These are phyloP conservation scores for Phlyctochytrium bullatum DNA, from an alignment of 192 early-diverging fungal species.

Conservation along the genomic window DNA sequence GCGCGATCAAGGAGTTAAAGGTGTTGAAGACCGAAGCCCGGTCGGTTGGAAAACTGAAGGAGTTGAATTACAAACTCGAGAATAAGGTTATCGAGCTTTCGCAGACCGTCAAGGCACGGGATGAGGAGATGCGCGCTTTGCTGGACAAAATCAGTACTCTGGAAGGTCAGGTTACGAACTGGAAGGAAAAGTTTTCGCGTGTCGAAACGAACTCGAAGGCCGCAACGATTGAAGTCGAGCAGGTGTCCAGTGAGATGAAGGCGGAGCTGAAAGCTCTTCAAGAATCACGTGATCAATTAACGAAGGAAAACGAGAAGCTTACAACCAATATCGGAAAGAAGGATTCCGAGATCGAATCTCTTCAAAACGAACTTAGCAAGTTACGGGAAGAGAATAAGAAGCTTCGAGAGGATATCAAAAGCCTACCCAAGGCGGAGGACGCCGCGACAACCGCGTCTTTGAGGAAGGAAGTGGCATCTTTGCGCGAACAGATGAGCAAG, in stretches of 20 bases:
- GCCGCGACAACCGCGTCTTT: constrained; percentile 57
- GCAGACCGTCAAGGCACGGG: constrained; percentile 61
- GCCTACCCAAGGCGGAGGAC: constrained; percentile 54
- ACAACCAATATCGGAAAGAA: constrained; percentile 56
- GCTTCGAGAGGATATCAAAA: constrained; percentile 50
- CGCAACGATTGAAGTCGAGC: constrained; percentile 39
- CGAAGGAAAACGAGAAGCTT: constrained; percentile 60
- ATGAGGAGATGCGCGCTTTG: constrained; percentile 63
- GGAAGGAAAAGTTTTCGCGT: constrained; percentile 67
- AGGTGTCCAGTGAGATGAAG: constrained; percentile 60
- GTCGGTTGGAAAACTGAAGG: constrained; percentile 86
- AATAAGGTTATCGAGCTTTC: constrained; percentile 92
- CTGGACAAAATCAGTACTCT: constrained; percentile 52
- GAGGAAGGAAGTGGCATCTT: constrained; percentile 65
- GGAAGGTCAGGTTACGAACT: constrained; percentile 64
- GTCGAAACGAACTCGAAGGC: constrained; percentile 57
- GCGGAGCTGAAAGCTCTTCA: constrained; percentile 55
- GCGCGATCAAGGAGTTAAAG: constrained; percentile 68
- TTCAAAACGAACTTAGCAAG: constrained; percentile 51
- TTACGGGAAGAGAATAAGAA: constrained; percentile 67
- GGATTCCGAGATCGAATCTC: constrained; percentile 61
- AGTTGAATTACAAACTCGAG: constrained; percentile 85
- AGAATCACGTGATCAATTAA: constrained; percentile 54
- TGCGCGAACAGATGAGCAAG: constrained; percentile 70
- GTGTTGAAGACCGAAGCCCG: constrained; percentile 76